phyloP scores from a whole-genome alignment of 2,329 filamentous ascomycete species.

The Coniochaeta sp. region DNA sequence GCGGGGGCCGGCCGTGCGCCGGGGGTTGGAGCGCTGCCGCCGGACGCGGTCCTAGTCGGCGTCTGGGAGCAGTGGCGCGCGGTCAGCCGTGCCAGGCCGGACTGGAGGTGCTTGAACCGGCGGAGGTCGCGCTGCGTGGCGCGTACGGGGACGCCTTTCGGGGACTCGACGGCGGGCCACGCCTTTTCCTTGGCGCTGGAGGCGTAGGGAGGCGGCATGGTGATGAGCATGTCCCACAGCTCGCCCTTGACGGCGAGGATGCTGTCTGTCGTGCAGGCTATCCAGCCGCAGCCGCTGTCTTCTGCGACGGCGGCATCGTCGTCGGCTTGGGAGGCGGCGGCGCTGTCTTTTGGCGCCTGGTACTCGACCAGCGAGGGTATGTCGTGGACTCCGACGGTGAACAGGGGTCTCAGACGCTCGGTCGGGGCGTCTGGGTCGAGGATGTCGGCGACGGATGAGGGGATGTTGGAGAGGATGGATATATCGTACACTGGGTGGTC shows the following conservation, averaged over 20 bases:
- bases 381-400: conserved; percentile 88
- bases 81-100: conserved; percentile 48
- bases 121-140: conserved; percentile 87
- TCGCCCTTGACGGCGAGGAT: conserved; percentile 80
- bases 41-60: neutral
- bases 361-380: conserved; percentile 69
- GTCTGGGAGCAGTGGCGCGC: neutral
- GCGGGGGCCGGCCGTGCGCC: neutral
- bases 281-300: conserved; percentile 59
- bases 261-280: conserved; percentile 92
- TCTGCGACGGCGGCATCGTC: conserved; percentile 33
- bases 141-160: conserved; percentile 59
- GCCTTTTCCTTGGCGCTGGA: conserved; percentile 50
- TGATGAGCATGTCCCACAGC: conserved; percentile 85
- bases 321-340: conserved; percentile 17
- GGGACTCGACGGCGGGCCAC: conserved; percentile 71
- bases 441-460: conserved; percentile 62
- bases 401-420: conserved; percentile 72
- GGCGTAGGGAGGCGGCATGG: conserved; percentile 60
- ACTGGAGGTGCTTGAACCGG: conserved; percentile 64
- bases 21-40: neutral
- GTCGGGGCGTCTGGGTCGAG: conserved; percentile 56
- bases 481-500: conserved; percentile 75
- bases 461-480: conserved; percentile 86
- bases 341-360: conserved; percentile 20